These are phyloP conservation scores for Penicillium sp. DNA, from an alignment of 2,329 filamentous ascomycete species.

Conservation along the genomic window DNA sequence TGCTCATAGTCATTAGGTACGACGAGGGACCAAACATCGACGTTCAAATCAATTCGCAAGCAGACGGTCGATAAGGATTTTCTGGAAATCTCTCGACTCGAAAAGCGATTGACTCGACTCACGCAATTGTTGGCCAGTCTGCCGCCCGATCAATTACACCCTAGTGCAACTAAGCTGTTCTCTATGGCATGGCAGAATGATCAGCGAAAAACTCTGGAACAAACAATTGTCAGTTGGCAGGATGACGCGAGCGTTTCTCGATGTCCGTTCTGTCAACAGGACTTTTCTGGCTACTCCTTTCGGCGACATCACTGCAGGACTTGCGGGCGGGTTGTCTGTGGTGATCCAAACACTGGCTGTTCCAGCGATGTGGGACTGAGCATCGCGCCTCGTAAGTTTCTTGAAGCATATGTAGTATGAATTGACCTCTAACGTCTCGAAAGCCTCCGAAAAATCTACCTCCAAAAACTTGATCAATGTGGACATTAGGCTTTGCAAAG, in stretches of 20 bases:
- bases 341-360: constrained; percentile 76
- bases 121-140: constrained; percentile 76
- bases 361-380: constrained; percentile 79
- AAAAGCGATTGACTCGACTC: constrained; percentile 85
- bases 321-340: constrained; percentile 89
- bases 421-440: constrained; percentile 32
- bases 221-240: constrained; percentile 91
- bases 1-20: constrained; percentile 44
- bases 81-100: constrained; percentile 80
- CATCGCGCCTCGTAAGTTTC: constrained; percentile 59
- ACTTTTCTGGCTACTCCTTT: constrained; percentile 90
- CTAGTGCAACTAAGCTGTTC: constrained; percentile 46
- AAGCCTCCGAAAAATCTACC: constrained; percentile 42
- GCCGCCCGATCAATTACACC: constrained; percentile 59
- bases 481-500: constrained; percentile 86
- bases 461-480: constrained; percentile 57
- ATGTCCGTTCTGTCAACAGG: constrained; percentile 93
- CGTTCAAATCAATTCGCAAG: constrained; percentile 65
- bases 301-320: constrained; percentile 90
- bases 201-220: constrained; percentile 74
- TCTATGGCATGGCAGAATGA: constrained; percentile 64
- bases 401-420: constrained; percentile 1
- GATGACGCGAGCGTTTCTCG: constrained; percentile 73
- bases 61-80: constrained; percentile 77
- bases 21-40: constrained; percentile 64